Base-by-base conservation (phyloP, 75 land plant genomes). In the Pinus albicaulis region DNA sequence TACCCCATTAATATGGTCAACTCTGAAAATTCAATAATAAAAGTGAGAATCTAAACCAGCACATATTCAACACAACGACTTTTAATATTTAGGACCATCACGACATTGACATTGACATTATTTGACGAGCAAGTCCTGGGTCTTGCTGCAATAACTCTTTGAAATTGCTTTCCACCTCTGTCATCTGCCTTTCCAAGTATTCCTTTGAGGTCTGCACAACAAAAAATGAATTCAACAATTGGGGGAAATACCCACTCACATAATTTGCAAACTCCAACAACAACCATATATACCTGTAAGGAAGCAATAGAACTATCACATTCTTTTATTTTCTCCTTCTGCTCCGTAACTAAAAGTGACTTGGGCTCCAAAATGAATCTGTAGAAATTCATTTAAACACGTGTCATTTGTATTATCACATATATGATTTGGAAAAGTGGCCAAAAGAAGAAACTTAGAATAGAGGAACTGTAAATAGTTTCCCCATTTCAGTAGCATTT, bases 351-450 rank as follows among this genome's bases (percentile, higher is more conserved):
- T 57, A 97, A 76, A 4, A 81, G 77, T 28, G 92, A 82, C 76
- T 85, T 92, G 12, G 98, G 92, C 86, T 94, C 98, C 69, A 97
- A 80, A 72, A 97, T 86, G 85, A 97, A 97, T 83, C 99, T 97
- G 92, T 11, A 48, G 23, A 66, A 25, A 69, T 25, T 56, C 73
- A 44, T 69, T 38, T 44, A 34, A 63, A 65, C 23, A 65, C 22
- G 4, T 22, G 22, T 59, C 41, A 41, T 41, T 20, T 38, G 23
- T 0, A 38, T 10, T 68, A 12, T 20, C 36, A 68, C 48, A 19
- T 68, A 44, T 38, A 68, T 16, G 53, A 31, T 17, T 28, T 64
- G 68, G 16, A 64, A 19, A 64, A 64, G 19, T 28, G 24, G 10
- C 36, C 36, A 68, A n/a, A 2, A n/a, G 48, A 68, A 20, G 71